Conservation (phyloP, 768 basidiomycete genomes). For the Kwoniella newhampshirensis region DNA sequence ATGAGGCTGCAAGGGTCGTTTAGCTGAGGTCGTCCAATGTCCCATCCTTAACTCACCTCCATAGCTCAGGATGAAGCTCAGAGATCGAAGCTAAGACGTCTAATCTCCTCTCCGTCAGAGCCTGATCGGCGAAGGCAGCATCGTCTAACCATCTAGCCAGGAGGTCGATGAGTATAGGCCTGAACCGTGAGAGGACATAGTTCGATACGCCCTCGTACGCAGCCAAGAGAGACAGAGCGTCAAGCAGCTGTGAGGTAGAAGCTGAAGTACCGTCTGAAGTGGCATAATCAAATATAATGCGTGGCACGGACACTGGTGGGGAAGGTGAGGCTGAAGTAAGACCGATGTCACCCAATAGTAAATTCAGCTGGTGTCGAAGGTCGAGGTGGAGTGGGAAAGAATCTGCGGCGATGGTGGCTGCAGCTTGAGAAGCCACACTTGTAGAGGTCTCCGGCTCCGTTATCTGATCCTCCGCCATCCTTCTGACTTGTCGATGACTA, state of each 20-base stretch:
- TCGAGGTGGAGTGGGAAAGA: slow-evolving; percentile 14
- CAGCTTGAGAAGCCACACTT: neutral
- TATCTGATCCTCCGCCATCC: neutral
- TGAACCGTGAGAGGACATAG: slow-evolving; percentile 65
- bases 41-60: slow-evolving; percentile 42
- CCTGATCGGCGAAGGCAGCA: slow-evolving; percentile 54
- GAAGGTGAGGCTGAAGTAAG: slow-evolving; percentile 8
- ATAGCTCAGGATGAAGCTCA: slow-evolving; percentile 54
- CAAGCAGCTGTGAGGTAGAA: slow-evolving; percentile 54
- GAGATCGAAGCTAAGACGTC: slow-evolving; percentile 55
- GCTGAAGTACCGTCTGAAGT: neutral
- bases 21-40: slow-evolving; percentile 5
- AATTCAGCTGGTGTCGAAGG: slow-evolving; percentile 5
- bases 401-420: neutral
- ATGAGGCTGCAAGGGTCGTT: slow-evolving; percentile 24
- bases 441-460: neutral
- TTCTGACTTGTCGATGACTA: slow-evolving; percentile 7
- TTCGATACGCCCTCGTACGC: slow-evolving; percentile 65
- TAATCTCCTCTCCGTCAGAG: slow-evolving; percentile 44
- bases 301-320: slow-evolving; percentile 8
- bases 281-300: slow-evolving; percentile 28
- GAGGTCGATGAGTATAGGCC: slow-evolving; percentile 76
- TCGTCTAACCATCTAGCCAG: slow-evolving; percentile 75
- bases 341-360: slow-evolving; percentile 21
- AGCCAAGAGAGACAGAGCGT: slow-evolving; percentile 64